Conservation (phyloP, 2,329 filamentous ascomycete species). For the Cladosporium oxysporum region DNA sequence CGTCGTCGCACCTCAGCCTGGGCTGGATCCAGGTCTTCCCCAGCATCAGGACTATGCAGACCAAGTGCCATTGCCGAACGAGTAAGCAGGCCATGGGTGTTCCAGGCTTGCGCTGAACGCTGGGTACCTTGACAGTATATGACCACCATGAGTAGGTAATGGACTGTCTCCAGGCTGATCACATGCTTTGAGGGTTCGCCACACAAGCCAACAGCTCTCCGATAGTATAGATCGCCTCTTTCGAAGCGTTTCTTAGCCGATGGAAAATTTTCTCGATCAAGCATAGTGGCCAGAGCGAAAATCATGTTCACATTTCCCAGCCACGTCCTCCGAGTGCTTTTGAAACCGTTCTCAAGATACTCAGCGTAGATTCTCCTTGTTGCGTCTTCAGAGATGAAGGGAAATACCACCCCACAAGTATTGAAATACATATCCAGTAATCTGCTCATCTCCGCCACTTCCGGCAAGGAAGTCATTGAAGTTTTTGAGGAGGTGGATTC, state of each 20-base stretch:
- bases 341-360: conserved; percentile 36
- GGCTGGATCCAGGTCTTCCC: conserved; percentile 44
- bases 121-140: conserved; percentile 59
- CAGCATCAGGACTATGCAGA: conserved; percentile 48
- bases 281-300: conserved; percentile 50
- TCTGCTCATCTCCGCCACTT: not conserved
- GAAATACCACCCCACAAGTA: conserved; percentile 42
- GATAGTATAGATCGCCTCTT: conserved; percentile 50
- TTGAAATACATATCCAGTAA: conserved; percentile 42
- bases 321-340: conserved; percentile 49
- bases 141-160: conserved; percentile 51
- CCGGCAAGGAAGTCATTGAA: not conserved
- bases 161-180: conserved; percentile 52
- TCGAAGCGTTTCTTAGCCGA: conserved; percentile 39
- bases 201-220: conserved; percentile 48
- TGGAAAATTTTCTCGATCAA: conserved; percentile 25
- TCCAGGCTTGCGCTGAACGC: conserved; percentile 57
- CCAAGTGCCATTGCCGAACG: conserved; percentile 55
- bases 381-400: conserved; percentile 41
- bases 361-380: conserved; percentile 41
- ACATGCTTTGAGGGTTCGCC: conserved; percentile 43
- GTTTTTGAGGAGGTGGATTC: not conserved
- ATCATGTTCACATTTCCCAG: conserved; percentile 54
- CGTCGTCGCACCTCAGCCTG: conserved; percentile 53
- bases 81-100: conserved; percentile 54